Evolutionary conservation across 345 rosid species (phyloP), one percentile per base, ranked within the genome.

Genomic region (Odontarrhena argentea): DNA sequence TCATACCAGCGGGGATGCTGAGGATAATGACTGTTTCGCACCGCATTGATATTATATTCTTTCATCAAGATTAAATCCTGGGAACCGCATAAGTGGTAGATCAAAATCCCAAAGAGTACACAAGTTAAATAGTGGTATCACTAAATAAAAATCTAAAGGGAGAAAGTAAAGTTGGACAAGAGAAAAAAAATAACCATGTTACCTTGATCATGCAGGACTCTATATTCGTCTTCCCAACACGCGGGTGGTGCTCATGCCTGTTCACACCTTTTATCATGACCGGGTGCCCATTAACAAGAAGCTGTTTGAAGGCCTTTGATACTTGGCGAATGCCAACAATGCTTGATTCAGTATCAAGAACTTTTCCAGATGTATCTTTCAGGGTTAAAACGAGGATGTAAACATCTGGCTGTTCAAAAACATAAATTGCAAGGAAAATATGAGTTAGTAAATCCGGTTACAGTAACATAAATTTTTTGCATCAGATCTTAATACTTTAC

Each of bases 161-260:
- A 30, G 41, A 66, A 34, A 63, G 37, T 44, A 68, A 18, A 62
- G 75, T 13, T 48, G 49, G 49, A 67, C 15, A 55, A 60, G 69
- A 65, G 52, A 11, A 50, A 47, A 47, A 55, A 45, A 12, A 50
- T 18, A 18, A 43, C 12, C n/a, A 45, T n/a, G 58, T 56, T 38
- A 94, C 99, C 96, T 88, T 91, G 74, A 94, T 82, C 96, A 94
- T 91, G 83, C 99, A 94, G 32, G 99, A 82, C 74, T 94, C 99
- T 38, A 91, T 81, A 78, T 91, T 94, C 38, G 92, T 87, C 87
- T 94, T 94, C 75, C 99, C 99, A 41, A 94, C 57, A 63, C 99
- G 86, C 35, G 99, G 99, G 78, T 94, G 99, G 85, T 94, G 99
- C 70, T 94, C 99, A 64, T 94, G 99, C 82, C 99, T 85, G 82